Evolutionary conservation across 2,329 filamentous ascomycete genomes (phyloP).

Genomic region (Neonectria hederae): DNA sequence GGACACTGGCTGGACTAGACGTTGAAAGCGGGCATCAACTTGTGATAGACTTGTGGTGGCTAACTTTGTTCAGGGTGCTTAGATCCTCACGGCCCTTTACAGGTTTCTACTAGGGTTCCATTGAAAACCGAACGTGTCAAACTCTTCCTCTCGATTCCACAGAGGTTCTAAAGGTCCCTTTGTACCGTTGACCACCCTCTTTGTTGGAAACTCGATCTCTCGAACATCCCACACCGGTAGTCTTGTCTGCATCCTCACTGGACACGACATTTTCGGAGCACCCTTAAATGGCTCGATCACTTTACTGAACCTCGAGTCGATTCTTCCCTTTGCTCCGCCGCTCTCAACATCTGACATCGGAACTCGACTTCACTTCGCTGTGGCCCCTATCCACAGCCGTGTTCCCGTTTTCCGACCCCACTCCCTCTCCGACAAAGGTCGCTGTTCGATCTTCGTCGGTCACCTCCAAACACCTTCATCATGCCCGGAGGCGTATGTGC

Average conservation of each 20-base stretch:
- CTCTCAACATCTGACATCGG: conserved; percentile 13
- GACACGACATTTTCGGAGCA: conserved; percentile 31
- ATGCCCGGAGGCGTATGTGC: conserved; percentile 88
- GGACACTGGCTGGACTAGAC: background rate
- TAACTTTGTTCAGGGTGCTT: conserved; percentile 7
- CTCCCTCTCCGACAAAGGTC: conserved; percentile 51
- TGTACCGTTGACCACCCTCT: background rate
- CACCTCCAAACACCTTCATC: conserved; percentile 50
- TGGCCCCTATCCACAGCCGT: conserved; percentile 28
- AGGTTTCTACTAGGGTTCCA: conserved; percentile 3
- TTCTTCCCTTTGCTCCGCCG: conserved; percentile 18
- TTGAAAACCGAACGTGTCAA: background rate
- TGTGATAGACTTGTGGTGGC: background rate
- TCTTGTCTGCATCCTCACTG: conserved; percentile 30
- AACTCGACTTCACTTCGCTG: conserved; percentile 26
- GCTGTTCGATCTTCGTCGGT: conserved; percentile 52
- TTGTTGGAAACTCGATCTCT: background rate
- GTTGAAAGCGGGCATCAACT: background rate
- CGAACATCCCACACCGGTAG: conserved; percentile 26
- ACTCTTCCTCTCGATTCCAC: background rate
- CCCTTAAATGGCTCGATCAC: conserved; percentile 48
- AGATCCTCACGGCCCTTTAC: conserved; percentile 4
- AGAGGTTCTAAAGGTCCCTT: conserved; percentile 3
- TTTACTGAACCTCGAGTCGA: conserved; percentile 38
- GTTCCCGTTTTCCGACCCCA: conserved; percentile 30